Base-by-base conservation (phyloP, 1,284 basidiomycete genomes). In the Xerocomus minutiporus region DNA sequence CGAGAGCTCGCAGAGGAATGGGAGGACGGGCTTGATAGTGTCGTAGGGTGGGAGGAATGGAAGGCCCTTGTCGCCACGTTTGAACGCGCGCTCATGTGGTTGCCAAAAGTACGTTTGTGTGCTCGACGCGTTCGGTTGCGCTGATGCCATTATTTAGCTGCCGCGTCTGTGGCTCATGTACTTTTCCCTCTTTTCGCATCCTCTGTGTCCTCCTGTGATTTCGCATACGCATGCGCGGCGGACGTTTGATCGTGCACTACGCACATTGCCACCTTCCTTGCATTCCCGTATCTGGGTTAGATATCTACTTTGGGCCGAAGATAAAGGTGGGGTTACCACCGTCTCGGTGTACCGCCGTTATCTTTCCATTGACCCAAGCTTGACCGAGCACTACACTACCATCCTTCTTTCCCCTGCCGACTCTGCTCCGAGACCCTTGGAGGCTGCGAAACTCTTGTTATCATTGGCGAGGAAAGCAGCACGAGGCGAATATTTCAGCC, bases 21-120 rank as follows among this genome's bases (percentile, higher is more conserved):
- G 91, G 82, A 90, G 48, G 86, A 84, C 17, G 88, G 90, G 5
- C 73, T 99, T 49, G 91, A 99, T 65, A 85, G 89, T 5, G 77
- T 91, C 4, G 78, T 97, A 20, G 97, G 96, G 2, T 96, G 87
- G 83, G 85, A 90, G 57, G 97, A 99, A 71, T 99, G 97, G 97
- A 91, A 84, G 65, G 76, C 85, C 20, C 78, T 99, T 5, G 81
- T 96, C 8, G 90, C 93, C 5, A 82, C 84, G 0, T 96, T 93
- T 65, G 97, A 99, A 68, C 82, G 97, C 57, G 91, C 92, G 51
- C 75, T 99, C 34, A 92, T 91, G 81, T 98, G 93, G 88, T 72
- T 98, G 48, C 92, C 93, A 54, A 89, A 84, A 68, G 93, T 93
- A 63, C 58, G 87, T 25, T 46, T 41, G 3, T 32, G 11, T 20